Evolutionary conservation across 768 basidiomycete species (phyloP).

Genomic region (Boletus rubropictus): DNA sequence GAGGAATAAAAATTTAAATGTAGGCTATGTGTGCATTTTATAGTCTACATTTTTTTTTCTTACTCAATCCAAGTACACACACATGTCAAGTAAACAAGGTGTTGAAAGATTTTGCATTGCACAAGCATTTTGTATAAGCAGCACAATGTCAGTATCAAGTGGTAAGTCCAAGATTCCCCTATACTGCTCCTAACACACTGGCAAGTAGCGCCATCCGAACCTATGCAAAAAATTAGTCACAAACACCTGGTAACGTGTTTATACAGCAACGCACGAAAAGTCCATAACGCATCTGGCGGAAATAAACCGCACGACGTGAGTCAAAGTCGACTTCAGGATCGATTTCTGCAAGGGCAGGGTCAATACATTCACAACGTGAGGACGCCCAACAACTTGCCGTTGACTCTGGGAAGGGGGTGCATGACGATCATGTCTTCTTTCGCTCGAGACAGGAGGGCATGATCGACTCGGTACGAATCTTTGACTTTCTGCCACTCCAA

Average conservation of each 20-base stretch:
- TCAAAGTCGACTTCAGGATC: conserved; percentile 98
- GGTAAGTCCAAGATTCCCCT: not conserved
- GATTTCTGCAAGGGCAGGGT: conserved; percentile 61
- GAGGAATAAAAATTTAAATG: too few relatives aligned
- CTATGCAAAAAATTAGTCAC: conserved; percentile 29
- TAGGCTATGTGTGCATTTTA: too few relatives aligned
- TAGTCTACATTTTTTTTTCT: too few relatives aligned
- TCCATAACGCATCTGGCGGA: conserved; percentile 98
- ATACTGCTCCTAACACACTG: conserved; percentile 46
- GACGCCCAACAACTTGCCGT: conserved; percentile 46
- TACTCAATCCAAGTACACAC: too few relatives aligned
- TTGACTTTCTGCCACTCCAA: conserved; percentile 87
- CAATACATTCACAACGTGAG: conserved; percentile 7
- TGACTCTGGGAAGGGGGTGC: conserved; percentile 96
- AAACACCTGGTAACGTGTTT: not conserved
- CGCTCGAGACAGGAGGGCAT: conserved; percentile 85
- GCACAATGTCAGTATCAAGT: too few relatives aligned
- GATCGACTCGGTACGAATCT: conserved; percentile 89
- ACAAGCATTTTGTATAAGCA: not conserved
- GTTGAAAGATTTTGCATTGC: too few relatives aligned
- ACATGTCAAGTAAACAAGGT: too few relatives aligned
- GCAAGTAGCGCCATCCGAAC: conserved; percentile 78
- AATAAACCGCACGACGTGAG: conserved; percentile 88
- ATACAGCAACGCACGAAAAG: conserved; percentile 68
- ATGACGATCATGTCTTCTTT: conserved; percentile 98